These are phyloP conservation scores for Chrysanthemum seticuspe DNA, from an alignment of 129 eudicot genomes.

Conservation along the genomic window DNA sequence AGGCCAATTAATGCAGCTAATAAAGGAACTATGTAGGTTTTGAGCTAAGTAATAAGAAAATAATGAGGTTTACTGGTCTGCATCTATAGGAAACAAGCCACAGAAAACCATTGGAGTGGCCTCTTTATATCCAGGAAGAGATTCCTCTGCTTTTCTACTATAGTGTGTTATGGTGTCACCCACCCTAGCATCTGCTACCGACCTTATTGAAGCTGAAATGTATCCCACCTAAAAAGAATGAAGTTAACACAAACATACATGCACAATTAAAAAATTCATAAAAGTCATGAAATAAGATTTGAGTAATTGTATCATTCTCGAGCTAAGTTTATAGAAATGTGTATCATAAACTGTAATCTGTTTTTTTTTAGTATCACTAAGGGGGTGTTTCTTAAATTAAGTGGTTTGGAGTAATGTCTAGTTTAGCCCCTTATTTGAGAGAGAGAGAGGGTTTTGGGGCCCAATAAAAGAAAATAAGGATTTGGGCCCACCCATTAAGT, in stretches of 20 bases:
- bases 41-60: conserved; percentile 5
- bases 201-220: conserved; percentile 90
- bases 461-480: too few relatives aligned
- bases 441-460: too few relatives aligned
- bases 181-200: conserved; percentile 99
- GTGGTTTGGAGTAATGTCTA: too few relatives aligned
- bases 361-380: not conserved
- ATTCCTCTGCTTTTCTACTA: conserved; percentile 71
- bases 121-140: conserved; percentile 94
- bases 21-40: conserved; percentile 13
- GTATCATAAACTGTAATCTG: not conserved
- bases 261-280: conserved; percentile 3
- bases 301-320: not conserved
- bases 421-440: too few relatives aligned
- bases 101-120: conserved; percentile 98
- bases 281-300: conserved; percentile 4
- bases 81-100: conserved; percentile 94
- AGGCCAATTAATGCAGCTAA: not conserved
- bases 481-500: too few relatives aligned
- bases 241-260: not conserved
- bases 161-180: conserved; percentile 94
- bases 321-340: not conserved
- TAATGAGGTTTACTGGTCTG: conserved; percentile 67
- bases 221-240: conserved; percentile 75
- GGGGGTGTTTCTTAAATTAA: too few relatives aligned